Conservation (phyloP, 2,329 filamentous ascomycete genomes). For the Penicillium italicum region DNA sequence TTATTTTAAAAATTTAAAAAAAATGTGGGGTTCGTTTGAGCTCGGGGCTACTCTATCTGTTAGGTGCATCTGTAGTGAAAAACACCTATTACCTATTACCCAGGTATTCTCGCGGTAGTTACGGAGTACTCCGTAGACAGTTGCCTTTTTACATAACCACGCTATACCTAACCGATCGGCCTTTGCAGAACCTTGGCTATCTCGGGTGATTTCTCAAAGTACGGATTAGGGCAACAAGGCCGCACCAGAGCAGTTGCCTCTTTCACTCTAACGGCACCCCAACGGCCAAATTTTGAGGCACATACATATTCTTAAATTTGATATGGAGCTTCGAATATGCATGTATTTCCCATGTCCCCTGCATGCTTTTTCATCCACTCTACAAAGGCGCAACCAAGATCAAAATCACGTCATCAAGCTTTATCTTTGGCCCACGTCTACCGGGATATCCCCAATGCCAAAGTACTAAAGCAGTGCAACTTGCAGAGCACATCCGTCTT, state of each 20-base stretch:
- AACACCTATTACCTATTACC: no score
- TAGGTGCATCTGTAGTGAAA: conserved; percentile 5
- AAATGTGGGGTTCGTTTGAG: conserved; percentile 7
- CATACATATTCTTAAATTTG: neutral
- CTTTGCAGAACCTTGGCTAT: neutral
- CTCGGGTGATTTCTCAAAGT: no score
- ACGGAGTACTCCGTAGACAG: neutral
- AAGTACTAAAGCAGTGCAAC: neutral
- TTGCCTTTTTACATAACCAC: neutral
- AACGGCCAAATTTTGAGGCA: neutral
- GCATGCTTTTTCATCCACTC: neutral
- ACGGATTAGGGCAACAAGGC: neutral
- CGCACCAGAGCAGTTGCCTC: neutral
- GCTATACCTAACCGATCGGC: neutral
- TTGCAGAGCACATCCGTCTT: neutral
- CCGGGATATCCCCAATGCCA: neutral
- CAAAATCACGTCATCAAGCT: conserved; percentile 37
- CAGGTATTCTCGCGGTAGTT: neutral
- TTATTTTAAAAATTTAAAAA: no score
- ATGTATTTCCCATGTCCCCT: neutral
- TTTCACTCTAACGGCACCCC: no score
- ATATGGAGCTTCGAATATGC: neutral
- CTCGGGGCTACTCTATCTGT: conserved; percentile 13
- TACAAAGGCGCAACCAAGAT: conserved; percentile 27
- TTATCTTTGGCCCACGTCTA: conserved; percentile 12